phyloP scores from a whole-genome alignment of 2,329 filamentous ascomycete genomes.

The Daldinia sp. region DNA sequence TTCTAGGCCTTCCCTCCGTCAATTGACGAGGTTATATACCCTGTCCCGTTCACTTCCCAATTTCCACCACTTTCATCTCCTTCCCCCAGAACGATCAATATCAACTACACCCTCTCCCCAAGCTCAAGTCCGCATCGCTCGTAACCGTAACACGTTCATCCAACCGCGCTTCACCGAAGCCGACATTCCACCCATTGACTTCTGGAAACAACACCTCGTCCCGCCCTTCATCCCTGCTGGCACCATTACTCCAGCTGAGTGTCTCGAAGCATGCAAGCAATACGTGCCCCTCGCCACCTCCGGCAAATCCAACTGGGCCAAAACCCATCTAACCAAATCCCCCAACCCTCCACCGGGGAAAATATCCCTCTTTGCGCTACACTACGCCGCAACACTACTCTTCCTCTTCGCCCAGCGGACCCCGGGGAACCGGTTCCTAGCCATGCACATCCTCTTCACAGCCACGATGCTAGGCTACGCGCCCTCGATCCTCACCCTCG shows the following conservation, averaged over 20 bases:
- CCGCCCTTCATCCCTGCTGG: slow-evolving; percentile 30
- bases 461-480: slow-evolving; percentile 46
- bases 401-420: slow-evolving; percentile 42
- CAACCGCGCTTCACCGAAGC: slow-evolving; percentile 37
- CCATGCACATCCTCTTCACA: slow-evolving; percentile 48
- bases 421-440: slow-evolving; percentile 34
- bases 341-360: slow-evolving; percentile 24
- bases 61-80: background rate
- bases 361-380: slow-evolving; percentile 40
- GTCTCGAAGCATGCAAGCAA: slow-evolving; percentile 31
- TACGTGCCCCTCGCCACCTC: slow-evolving; percentile 42
- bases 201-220: slow-evolving; percentile 38
- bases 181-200: slow-evolving; percentile 43
- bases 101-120: background rate
- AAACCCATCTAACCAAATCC: background rate
- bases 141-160: slow-evolving; percentile 24
- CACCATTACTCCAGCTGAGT: slow-evolving; percentile 39
- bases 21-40: slow-evolving; percentile 15
- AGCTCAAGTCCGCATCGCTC: background rate
- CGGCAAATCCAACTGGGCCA: slow-evolving; percentile 37
- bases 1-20: slow-evolving; percentile 2
- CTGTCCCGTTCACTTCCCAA: background rate
- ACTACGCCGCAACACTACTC: slow-evolving; percentile 46
- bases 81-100: background rate
- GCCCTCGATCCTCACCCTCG: slow-evolving; percentile 49